Percentiles rank a stretch among this genome's conserved stretches.
These are phyloP conservation scores for Oenanthe sinensis DNA, from an alignment of 129 eudicot species.

Conservation along the genomic window DNA sequence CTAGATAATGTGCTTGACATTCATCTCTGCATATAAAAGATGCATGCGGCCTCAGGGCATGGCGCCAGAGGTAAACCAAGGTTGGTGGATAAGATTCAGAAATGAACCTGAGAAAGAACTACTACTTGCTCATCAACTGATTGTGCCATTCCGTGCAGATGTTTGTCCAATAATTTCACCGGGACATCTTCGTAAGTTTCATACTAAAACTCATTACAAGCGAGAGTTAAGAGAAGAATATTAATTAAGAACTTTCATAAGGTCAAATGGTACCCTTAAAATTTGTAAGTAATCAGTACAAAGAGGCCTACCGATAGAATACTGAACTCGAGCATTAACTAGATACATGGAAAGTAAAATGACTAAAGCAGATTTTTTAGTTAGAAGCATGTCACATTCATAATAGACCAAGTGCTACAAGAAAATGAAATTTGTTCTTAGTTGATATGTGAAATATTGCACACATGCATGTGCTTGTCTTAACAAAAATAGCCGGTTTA, in stretches of 20 bases:
- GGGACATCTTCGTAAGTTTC: conserved; percentile 57
- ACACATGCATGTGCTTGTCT: not conserved
- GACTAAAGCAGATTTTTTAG: not conserved
- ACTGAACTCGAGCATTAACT: not conserved
- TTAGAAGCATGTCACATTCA: not conserved
- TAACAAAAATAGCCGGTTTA: not conserved
- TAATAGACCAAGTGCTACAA: not conserved
- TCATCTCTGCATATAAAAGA: not conserved
- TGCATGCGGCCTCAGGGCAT: not conserved
- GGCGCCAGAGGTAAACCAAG: not conserved
- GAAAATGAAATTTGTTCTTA: not conserved
- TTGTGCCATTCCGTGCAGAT: conserved; percentile 51
- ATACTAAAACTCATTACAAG: conserved; percentile 22
- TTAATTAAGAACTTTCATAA: not conserved
- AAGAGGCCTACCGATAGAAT: not conserved
- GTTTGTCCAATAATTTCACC: conserved; percentile 50
- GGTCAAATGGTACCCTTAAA: not conserved
- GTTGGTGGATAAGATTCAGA: no score
- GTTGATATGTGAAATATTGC: not conserved
- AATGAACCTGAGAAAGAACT: conserved; percentile 42
- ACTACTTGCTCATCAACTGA: conserved; percentile 53
- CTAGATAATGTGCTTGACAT: not conserved
- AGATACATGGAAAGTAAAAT: not conserved
- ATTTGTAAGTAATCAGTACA: not conserved
- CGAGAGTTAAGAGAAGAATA: not conserved